A percentile compares a stretch with the other conserved stretches of the same genome.
Evolutionary conservation across 202 grass and related monocot genomes (phyloP).

Genomic region (Brachypodium distachyon): DNA sequence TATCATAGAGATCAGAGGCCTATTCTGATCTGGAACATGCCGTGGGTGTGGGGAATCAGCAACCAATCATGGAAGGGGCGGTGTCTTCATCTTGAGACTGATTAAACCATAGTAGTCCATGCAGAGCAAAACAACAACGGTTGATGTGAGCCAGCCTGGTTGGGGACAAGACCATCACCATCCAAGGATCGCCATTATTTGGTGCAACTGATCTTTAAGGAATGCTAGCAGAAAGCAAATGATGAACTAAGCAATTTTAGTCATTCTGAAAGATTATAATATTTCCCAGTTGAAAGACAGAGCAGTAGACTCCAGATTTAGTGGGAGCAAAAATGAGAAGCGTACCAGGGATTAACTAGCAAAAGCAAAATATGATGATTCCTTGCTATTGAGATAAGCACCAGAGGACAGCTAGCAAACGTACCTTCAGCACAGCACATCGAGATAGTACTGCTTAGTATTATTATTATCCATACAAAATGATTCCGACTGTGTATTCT

Average conservation of each 20-base stretch:
- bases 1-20: neutral
- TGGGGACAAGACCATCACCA: neutral
- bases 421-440: neutral
- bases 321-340: no score
- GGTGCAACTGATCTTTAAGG: neutral
- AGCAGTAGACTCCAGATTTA: no score
- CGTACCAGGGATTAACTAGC: neutral
- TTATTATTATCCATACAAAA: neutral
- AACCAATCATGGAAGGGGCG: neutral
- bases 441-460: neutral
- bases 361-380: neutral
- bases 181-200: neutral
- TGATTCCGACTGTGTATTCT: neutral
- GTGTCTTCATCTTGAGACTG: neutral
- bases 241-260: neutral
- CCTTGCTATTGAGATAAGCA: neutral
- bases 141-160: constrained; percentile 4
- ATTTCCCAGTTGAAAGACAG: neutral
- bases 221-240: neutral
- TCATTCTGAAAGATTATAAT: neutral
- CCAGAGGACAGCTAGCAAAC: neutral
- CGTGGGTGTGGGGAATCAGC: neutral
- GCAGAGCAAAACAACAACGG: neutral
- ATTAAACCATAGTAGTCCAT: neutral
- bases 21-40: neutral